Percentiles rank a stretch among this genome's conserved stretches.
phyloP scores from a whole-genome alignment of 2,329 filamentous ascomycete species.

The Ceratocystis papillata region DNA sequence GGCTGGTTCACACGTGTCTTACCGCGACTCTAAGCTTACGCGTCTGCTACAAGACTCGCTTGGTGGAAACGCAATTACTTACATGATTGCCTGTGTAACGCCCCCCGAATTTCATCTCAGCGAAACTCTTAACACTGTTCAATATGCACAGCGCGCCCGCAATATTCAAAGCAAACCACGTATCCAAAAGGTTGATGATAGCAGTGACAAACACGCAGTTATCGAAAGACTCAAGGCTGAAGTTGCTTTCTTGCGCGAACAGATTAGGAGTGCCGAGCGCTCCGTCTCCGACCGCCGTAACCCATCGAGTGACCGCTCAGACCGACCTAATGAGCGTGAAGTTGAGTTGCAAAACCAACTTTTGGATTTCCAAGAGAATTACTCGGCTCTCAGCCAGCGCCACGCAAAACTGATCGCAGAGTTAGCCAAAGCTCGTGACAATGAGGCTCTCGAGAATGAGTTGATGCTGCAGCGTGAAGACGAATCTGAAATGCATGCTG shows the following conservation, averaged over 20 bases:
- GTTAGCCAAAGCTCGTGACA: conserved; percentile 74
- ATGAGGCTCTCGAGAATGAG: conserved; percentile 50
- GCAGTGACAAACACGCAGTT: conserved; percentile 76
- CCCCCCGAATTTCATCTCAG: conserved; percentile 94
- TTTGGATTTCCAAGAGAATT: conserved; percentile 87
- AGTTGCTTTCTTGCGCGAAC: conserved; percentile 83
- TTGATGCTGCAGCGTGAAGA: conserved; percentile 37
- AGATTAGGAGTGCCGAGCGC: conserved; percentile 75
- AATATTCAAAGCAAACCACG: conserved; percentile 96
- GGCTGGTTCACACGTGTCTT: conserved; percentile 82
- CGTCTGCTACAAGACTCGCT: conserved; percentile 91
- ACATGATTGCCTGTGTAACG: conserved; percentile 98
- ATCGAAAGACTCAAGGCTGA: conserved; percentile 92
- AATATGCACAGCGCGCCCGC: conserved; percentile 90
- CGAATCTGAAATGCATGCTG: conserved; percentile 49
- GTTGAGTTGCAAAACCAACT: conserved; percentile 87
- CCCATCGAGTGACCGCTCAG: conserved; percentile 54
- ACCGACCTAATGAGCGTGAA: conserved; percentile 74
- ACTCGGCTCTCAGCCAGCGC: conserved; percentile 77
- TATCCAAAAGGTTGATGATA: conserved; percentile 84
- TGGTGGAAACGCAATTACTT: conserved; percentile 93
- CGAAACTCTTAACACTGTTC: conserved; percentile 93
- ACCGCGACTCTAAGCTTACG: conserved; percentile 94
- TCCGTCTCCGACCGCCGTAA: conserved; percentile 47
- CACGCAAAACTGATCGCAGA: conserved; percentile 94